These are phyloP conservation scores for Patellifolia procumbens DNA, from an alignment of 179 eudicot species.

Conservation along the genomic window DNA sequence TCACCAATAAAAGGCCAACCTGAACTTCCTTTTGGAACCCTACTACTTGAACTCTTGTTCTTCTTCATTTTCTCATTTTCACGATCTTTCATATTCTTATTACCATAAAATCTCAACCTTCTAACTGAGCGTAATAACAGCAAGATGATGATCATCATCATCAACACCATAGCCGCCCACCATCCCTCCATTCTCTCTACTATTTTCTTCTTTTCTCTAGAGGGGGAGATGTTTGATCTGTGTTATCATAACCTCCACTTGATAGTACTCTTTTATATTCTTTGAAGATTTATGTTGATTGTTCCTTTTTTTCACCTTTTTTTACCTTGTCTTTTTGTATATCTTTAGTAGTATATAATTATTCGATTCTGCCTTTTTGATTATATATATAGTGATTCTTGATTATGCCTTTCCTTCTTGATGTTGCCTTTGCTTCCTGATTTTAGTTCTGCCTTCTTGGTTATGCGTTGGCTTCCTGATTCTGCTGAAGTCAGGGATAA, in stretches of 20 bases:
- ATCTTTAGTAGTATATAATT: background rate
- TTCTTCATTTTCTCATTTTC: background rate
- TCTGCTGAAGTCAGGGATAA: too few species aligned
- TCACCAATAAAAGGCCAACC: conserved; percentile 97
- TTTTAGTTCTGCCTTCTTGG: too few species aligned
- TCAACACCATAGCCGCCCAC: conserved; percentile 29
- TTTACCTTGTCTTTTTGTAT: background rate
- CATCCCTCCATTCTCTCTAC: conserved; percentile 22
- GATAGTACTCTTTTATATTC: conserved; percentile 16
- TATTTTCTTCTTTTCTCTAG: conserved; percentile 5
- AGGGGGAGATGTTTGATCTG: background rate
- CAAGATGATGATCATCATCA: conserved; percentile 22
- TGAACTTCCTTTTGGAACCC: conserved; percentile 60
- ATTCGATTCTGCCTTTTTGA: too few species aligned
- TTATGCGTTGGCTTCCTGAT: too few species aligned
- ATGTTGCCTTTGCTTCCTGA: too few species aligned
- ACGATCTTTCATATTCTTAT: background rate
- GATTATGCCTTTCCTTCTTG: too few species aligned
- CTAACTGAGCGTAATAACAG: conserved; percentile 4
- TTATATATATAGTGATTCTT: too few species aligned
- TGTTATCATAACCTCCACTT: conserved; percentile 19
- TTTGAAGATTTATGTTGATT: background rate
- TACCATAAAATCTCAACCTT: background rate
- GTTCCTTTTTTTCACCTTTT: background rate
- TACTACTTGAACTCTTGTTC: conserved; percentile 19